Evolutionary conservation across 257 asterid species (phyloP), one percentile per base, ranked within the genome.

Genomic region (Handroanthus guayacan): DNA sequence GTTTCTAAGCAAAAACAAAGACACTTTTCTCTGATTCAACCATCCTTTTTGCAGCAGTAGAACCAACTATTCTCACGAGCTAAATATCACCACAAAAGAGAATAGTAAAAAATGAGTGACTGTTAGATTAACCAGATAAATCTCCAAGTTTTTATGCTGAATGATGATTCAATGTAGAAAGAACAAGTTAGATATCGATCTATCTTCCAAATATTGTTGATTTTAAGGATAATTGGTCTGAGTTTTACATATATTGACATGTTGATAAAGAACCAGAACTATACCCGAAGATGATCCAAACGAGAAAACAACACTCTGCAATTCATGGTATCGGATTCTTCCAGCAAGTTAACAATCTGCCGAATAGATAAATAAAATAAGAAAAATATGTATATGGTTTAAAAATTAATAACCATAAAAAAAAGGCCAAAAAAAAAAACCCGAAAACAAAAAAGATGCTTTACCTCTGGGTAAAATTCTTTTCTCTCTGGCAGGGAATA

Each of bases 401-500:
- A 25, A 25, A 25, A 25, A 25, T 25, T 25, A 25, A 25, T 25
- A 25, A 25, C 31, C 31, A 25, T 25, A 25, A 25, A 25, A 25
- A 0, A 25, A 25, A 25, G 1, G 1, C 1, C 31, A 0, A 25
- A 25, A 25, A 25, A 25, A 25, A 25, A 25, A 25, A 25, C 31
- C 31, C 31, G 1, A 25, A 25, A 25, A 25, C 31, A 25, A 1
- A 25, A 68, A 67, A 52, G 17, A 62, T 43, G 71, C 25, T 64
- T 62, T 71, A 95, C 99, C 99, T 95, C 97, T 7, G 98, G 94
- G 85, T 95, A 95, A 82, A 95, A 89, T 77, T 95, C 98, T 83
- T 89, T 92, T 68, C 98, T 84, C 89, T 95, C 98, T 5, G 99
- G 99, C 74, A 92, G 87, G 52, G 99, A 95, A 81, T 91, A 95